Evolutionary conservation across 2,329 filamentous ascomycete genomes (phyloP), one percentile per base, ranked within the genome.

Genomic region (Phaeosphaeriaceae sp.): DNA sequence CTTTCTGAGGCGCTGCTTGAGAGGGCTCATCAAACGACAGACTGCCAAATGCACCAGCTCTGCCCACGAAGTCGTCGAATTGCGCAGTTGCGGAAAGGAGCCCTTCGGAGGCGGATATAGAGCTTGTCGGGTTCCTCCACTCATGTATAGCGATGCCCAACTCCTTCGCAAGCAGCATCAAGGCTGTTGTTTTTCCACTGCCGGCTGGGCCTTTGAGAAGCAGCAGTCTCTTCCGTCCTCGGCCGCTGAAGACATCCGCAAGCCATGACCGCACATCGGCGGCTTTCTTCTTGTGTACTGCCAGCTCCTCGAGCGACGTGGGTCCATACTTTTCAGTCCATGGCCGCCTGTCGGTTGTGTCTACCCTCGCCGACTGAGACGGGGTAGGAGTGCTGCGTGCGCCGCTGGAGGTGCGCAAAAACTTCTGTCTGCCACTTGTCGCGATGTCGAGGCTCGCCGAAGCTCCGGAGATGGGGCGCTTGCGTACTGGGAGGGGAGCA

Each of bases 281-380:
- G 6, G 98, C 91, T 76, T 99, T 99, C 69, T 87, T 95, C 81
- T 96, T 97, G 77, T 99, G 93, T 19, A 99, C 94, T 0, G 91
- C 94, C 47, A 99, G 82, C 78, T 98, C 94, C 17, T 93, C 88
- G 13, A 97, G 76, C 66, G 86, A 90, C 2, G 76, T 70, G 0
- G 94, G 94, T 1, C 86, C 89, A 76, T 92, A 98, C 66, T 89
- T 87, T 67, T 97, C 93, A 17, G 91, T 91, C 94, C 94, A 98
- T 2, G 94, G 93, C 52, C 90, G 85, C 49, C 83, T 78, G 64
- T 92, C 89, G 36, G 86, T 82, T 49, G 66, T 46, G 9, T 74
- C 48, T 41, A 33, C 20, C 57, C 57, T 53, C 31, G 62, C 21
- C 51, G 59, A 48, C 67, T 70, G 67, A 9, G 75, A 68, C n/a